These are phyloP conservation scores for Coix lacrymajobi DNA, from an alignment of 176 grass and related monocot genomes.

Conservation along the genomic window DNA sequence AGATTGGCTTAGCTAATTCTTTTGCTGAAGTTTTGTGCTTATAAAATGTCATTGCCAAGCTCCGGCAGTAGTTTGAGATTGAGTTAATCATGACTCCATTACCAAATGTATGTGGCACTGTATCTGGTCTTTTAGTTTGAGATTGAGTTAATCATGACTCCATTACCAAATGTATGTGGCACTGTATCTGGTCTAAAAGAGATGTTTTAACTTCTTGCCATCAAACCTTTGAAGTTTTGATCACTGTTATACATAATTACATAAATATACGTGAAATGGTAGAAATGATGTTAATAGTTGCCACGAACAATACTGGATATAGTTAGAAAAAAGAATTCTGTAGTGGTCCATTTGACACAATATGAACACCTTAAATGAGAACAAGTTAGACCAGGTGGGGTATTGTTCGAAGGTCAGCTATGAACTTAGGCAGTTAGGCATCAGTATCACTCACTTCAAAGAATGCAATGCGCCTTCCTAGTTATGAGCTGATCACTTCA, in stretches of 20 bases:
- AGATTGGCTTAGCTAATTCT: background rate
- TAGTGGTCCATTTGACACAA: background rate
- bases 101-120: background rate
- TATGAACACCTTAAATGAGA: background rate
- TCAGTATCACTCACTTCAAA: background rate
- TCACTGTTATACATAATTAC: background rate
- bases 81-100: background rate
- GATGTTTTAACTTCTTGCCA: background rate
- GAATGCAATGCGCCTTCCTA: background rate
- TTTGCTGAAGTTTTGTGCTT: background rate
- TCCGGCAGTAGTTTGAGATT: background rate
- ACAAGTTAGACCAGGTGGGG: background rate
- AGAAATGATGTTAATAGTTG: background rate
- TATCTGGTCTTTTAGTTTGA: slow-evolving; percentile 3
- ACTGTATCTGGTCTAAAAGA: background rate
- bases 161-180: background rate
- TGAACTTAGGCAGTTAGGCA: background rate
- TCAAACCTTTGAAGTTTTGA: background rate
- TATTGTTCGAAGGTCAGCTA: background rate
- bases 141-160: background rate
- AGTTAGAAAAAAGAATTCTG: background rate
- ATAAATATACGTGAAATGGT: background rate
- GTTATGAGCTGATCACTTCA: background rate
- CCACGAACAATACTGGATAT: background rate
- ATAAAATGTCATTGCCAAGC: background rate